Conservation (phyloP, 129 eudicot genomes). For the Helianthus tuberosus region DNA sequence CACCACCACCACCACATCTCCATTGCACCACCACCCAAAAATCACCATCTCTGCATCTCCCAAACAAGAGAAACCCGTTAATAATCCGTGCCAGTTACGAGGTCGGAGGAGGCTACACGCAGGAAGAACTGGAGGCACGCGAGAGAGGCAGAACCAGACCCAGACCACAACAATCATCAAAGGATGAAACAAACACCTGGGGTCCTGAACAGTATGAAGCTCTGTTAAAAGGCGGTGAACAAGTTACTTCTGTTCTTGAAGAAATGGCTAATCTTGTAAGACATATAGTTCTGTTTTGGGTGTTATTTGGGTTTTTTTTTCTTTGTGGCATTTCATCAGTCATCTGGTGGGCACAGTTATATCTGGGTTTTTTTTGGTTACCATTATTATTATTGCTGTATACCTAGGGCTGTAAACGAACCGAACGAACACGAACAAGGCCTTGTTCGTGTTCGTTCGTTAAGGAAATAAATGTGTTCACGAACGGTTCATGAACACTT, state of each 20-base stretch:
- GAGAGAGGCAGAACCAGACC: constrained; percentile 22
- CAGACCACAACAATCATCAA: constrained; percentile 14
- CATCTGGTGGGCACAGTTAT: constrained; percentile 28
- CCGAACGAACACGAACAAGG: no score
- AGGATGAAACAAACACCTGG: constrained; percentile 25
- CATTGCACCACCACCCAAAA: constrained; percentile 10
- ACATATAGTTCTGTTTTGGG: neutral
- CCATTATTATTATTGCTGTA: neutral
- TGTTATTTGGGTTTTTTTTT: neutral
- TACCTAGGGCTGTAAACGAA: no score
- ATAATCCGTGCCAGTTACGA: constrained; percentile 44
- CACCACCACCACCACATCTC: constrained; percentile 11
- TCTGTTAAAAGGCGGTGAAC: constrained; percentile 91
- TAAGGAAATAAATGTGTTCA: no score
- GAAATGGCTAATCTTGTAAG: constrained; percentile 92
- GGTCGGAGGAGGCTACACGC: constrained; percentile 64
- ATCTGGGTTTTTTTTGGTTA: no score
- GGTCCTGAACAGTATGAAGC: constrained; percentile 64
- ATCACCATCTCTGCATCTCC: constrained; percentile 19
- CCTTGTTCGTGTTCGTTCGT: no score
- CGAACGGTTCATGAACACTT: no score
- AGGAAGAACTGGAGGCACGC: constrained; percentile 45
- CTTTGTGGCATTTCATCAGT: constrained; percentile 33
- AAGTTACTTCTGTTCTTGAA: constrained; percentile 92
- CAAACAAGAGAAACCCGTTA: constrained; percentile 6